These are phyloP conservation scores for Lentinula boryana DNA, from an alignment of 768 basidiomycete genomes.

Conservation along the genomic window DNA sequence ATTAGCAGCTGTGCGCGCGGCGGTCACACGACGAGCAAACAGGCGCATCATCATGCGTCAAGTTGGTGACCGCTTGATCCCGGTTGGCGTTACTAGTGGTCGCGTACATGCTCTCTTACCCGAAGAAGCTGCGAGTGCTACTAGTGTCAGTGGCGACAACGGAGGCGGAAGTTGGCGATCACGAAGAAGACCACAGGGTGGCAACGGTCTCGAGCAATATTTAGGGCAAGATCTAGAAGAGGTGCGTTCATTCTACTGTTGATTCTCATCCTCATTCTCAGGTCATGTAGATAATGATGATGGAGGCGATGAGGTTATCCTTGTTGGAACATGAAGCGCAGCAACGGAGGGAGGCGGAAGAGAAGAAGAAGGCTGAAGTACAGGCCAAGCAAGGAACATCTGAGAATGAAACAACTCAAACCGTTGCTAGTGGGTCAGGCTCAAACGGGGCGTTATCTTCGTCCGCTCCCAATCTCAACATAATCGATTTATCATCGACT, in stretches of 20 bases:
- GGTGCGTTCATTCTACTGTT: conserved; percentile 36
- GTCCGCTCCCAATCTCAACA: conserved; percentile 15
- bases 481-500: conserved; percentile 12
- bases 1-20: conserved; percentile 87
- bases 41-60: conserved; percentile 97
- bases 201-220: conserved; percentile 74
- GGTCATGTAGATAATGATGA: conserved; percentile 78
- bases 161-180: conserved; percentile 44
- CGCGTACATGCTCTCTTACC: conserved; percentile 65
- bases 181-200: conserved; percentile 50
- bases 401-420: conserved; percentile 17
- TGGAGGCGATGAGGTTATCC: conserved; percentile 98
- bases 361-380: conserved; percentile 51
- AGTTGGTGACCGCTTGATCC: conserved; percentile 94
- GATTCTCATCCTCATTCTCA: conserved; percentile 9
- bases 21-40: conserved; percentile 94
- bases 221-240: conserved; percentile 93
- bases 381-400: conserved; percentile 27
- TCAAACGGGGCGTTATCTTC: conserved; percentile 16
- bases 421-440: conserved; percentile 17
- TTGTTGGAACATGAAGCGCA: conserved; percentile 93
- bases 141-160: conserved; percentile 8
- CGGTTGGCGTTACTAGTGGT: conserved; percentile 92
- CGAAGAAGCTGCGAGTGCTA: conserved; percentile 48
- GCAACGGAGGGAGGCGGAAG: conserved; percentile 69